A percentile compares a stretch with the other conserved stretches of the same genome.
phyloP scores from a whole-genome alignment of 306 rosid species.

The Adenanthera pavonina region DNA sequence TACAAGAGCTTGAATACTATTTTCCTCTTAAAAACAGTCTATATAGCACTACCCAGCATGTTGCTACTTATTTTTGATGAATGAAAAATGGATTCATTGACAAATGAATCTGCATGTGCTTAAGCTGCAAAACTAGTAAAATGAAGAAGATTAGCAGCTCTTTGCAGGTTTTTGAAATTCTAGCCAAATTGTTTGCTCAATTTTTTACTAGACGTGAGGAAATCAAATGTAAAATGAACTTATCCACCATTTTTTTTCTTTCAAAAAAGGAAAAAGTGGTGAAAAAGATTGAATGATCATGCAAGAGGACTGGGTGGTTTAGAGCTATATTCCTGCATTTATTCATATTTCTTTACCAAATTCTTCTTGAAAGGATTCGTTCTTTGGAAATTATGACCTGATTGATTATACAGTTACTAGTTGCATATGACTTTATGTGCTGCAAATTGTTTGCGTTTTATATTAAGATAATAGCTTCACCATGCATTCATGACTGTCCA shows the following conservation, averaged over 20 bases:
- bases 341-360: background rate
- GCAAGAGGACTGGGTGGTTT: background rate
- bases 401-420: background rate
- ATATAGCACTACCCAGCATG: slow-evolving; percentile 2
- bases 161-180: background rate
- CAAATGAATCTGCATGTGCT: slow-evolving; percentile 27
- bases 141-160: slow-evolving; percentile 22
- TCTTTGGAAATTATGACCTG: background rate
- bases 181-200: background rate
- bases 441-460: background rate
- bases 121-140: background rate
- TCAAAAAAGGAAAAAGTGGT: background rate
- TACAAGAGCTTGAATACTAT: slow-evolving; percentile 24
- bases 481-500: background rate
- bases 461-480: slow-evolving; percentile 2
- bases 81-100: background rate
- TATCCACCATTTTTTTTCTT: background rate
- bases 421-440: background rate
- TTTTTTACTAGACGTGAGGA: background rate
- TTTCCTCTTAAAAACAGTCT: background rate
- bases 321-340: background rate
- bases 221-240: background rate
- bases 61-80: slow-evolving; percentile 17
- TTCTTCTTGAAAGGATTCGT: slow-evolving; percentile 6
- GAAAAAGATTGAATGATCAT: background rate